These are phyloP conservation scores for Lasiodiplodia sp. DNA, from an alignment of 2,329 filamentous ascomycete species.

Conservation along the genomic window DNA sequence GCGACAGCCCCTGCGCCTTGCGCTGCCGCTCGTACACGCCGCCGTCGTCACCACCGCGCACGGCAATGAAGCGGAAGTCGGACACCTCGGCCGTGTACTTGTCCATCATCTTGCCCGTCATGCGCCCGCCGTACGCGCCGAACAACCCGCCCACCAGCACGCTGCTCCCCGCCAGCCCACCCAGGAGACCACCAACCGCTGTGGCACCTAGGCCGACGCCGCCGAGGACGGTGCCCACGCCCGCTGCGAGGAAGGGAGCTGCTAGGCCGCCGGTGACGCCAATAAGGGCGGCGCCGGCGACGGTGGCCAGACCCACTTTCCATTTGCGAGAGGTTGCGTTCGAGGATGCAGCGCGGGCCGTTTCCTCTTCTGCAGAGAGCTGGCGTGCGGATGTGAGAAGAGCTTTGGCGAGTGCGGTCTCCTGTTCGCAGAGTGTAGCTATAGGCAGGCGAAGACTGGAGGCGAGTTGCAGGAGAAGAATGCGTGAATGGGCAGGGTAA, in stretches of 20 bases:
- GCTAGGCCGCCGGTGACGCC: slow-evolving; percentile 81
- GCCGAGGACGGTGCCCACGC: slow-evolving; percentile 79
- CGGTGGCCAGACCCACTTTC: slow-evolving; percentile 86
- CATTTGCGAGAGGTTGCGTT: slow-evolving; percentile 70
- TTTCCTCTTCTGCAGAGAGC: slow-evolving; percentile 79
- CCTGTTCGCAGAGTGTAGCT: slow-evolving; percentile 71
- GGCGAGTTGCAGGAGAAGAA: slow-evolving; percentile 73
- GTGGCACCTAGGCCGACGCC: slow-evolving; percentile 77
- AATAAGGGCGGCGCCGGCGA: slow-evolving; percentile 88
- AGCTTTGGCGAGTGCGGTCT: slow-evolving; percentile 76
- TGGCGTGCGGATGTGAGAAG: slow-evolving; percentile 74
- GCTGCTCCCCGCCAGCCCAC: slow-evolving; percentile 78
- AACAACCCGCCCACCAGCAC: slow-evolving; percentile 85
- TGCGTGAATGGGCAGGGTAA: slow-evolving; percentile 76
- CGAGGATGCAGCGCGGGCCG: slow-evolving; percentile 73
- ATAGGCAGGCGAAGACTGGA: slow-evolving; percentile 75
- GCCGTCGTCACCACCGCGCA: slow-evolving; percentile 58
- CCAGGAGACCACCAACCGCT: slow-evolving; percentile 79
- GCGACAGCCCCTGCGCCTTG: slow-evolving; percentile 44
- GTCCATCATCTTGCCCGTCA: slow-evolving; percentile 87
- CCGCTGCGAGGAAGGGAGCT: slow-evolving; percentile 77
- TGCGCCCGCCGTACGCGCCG: slow-evolving; percentile 85
- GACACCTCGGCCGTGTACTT: slow-evolving; percentile 85
- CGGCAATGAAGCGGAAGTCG: slow-evolving; percentile 85
- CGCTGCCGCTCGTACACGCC: slow-evolving; percentile 44